Evolutionary conservation across 805 yeast genomes (phyloP).

Genomic region (Clavispora carvajalis): DNA sequence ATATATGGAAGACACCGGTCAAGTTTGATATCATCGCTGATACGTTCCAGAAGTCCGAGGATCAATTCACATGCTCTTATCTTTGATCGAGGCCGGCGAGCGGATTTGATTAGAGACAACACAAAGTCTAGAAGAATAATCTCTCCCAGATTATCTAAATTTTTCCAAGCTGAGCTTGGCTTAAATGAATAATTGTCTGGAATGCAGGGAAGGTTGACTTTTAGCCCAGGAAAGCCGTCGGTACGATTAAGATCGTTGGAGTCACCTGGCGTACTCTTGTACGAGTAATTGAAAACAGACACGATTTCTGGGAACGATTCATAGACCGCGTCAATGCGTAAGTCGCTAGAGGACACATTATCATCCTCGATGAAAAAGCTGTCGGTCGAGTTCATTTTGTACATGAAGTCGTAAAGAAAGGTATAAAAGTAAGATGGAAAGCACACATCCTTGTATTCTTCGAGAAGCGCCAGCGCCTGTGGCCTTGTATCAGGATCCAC

Average conservation of each 20-base stretch:
- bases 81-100: conserved; percentile 54
- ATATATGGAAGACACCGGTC: conserved; percentile 84
- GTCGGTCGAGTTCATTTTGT: conserved; percentile 22
- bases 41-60: conserved; percentile 66
- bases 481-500: conserved; percentile 59
- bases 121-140: conserved; percentile 55
- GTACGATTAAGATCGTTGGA: no score
- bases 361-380: conserved; percentile 10
- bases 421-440: conserved; percentile 69
- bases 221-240: conserved; percentile 23
- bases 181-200: conserved; percentile 38
- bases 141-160: conserved; percentile 40
- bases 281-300: conserved; percentile 20
- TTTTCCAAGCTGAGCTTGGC: conserved; percentile 21
- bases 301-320: conserved; percentile 47
- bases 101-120: conserved; percentile 55
- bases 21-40: conserved; percentile 77
- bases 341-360: conserved; percentile 26
- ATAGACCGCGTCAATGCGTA: conserved; percentile 57
- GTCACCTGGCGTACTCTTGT: conserved; percentile 8
- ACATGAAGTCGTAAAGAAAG: conserved; percentile 65
- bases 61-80: conserved; percentile 72
- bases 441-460: conserved; percentile 40
- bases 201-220: conserved; percentile 50
- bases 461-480: conserved; percentile 49